phyloP scores from a whole-genome alignment of 176 grass and related monocot species.

The Oryza meridionalis region DNA sequence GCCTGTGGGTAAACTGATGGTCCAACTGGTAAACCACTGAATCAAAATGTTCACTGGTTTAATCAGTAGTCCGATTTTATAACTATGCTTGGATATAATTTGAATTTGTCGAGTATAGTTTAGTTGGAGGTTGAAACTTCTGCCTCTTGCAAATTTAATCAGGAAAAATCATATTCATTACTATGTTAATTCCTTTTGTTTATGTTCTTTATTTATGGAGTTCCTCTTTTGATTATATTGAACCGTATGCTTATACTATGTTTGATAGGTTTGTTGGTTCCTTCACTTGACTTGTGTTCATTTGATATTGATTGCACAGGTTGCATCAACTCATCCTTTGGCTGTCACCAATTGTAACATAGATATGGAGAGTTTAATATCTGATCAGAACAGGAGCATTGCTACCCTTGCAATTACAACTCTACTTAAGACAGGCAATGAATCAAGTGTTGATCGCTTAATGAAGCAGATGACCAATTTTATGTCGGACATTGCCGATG shows the following conservation, averaged over 20 bases:
- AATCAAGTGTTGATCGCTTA: slow-evolving; percentile 97
- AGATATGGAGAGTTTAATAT: slow-evolving; percentile 99
- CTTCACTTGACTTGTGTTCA: slow-evolving; percentile 29
- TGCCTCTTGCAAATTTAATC: slow-evolving; percentile 20
- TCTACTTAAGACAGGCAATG: slow-evolving; percentile 94
- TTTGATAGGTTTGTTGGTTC: slow-evolving; percentile 18
- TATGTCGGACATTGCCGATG: slow-evolving; percentile 98
- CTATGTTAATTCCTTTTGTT: not conserved
- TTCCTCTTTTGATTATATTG: not conserved
- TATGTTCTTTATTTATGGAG: not conserved
- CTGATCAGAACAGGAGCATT: slow-evolving; percentile 98
- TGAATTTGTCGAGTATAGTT: slow-evolving; percentile 21
- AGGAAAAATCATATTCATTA: not conserved
- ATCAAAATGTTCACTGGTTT: too few relatives aligned
- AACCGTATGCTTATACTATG: not conserved
- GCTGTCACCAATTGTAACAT: slow-evolving; percentile 99
- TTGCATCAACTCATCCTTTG: slow-evolving; percentile 93
- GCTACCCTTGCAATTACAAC: slow-evolving; percentile 98
- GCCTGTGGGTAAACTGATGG: too few relatives aligned
- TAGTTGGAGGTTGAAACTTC: not conserved
- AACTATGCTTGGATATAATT: not conserved
- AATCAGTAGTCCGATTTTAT: too few relatives aligned
- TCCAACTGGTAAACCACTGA: too few relatives aligned
- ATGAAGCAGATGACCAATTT: slow-evolving; percentile 99
- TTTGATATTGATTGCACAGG: slow-evolving; percentile 54